Evolutionary conservation across 805 yeast genomes (phyloP).

Genomic region (Suhomyces sp.): DNA sequence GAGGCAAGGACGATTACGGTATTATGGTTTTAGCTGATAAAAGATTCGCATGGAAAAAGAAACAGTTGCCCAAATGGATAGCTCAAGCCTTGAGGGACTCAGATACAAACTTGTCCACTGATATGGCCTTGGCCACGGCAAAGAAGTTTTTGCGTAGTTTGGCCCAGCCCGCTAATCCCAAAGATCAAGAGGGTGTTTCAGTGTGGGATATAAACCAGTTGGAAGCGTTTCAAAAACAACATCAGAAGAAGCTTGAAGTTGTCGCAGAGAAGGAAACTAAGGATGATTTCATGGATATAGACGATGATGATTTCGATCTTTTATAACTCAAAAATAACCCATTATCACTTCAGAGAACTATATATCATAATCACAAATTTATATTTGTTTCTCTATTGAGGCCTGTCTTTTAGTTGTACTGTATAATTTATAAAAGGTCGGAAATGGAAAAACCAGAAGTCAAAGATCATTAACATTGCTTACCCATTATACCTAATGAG

Average conservation of each 20-base stretch:
- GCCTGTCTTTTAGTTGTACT: too few relatives aligned
- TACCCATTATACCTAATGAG: too few relatives aligned
- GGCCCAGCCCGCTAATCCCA: slow-evolving; percentile 90
- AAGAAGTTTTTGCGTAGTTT: slow-evolving; percentile 86
- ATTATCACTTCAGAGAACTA: too few relatives aligned
- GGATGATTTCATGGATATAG: slow-evolving; percentile 44
- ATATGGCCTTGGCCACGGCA: slow-evolving; percentile 95
- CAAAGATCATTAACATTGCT: too few relatives aligned
- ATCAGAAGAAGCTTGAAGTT: slow-evolving; percentile 27
- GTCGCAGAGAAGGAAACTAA: slow-evolving; percentile 14
- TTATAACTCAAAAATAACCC: slow-evolving; percentile 9
- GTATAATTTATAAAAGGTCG: too few relatives aligned
- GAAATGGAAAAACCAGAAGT: too few relatives aligned
- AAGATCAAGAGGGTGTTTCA: slow-evolving; percentile 90
- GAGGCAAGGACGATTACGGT: slow-evolving; percentile 99
- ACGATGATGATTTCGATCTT: slow-evolving; percentile 44
- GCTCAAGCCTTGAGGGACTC: slow-evolving; percentile 90
- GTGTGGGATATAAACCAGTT: slow-evolving; percentile 85
- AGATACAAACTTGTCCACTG: slow-evolving; percentile 88
- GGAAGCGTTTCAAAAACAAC: slow-evolving; percentile 54
- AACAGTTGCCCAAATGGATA: slow-evolving; percentile 95
- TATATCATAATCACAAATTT: too few relatives aligned
- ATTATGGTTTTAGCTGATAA: slow-evolving; percentile 97
- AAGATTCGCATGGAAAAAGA: slow-evolving; percentile 80
- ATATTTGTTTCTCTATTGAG: too few relatives aligned